phyloP scores from a whole-genome alignment of 768 basidiomycete genomes.

The Suillus subalutaceus region DNA sequence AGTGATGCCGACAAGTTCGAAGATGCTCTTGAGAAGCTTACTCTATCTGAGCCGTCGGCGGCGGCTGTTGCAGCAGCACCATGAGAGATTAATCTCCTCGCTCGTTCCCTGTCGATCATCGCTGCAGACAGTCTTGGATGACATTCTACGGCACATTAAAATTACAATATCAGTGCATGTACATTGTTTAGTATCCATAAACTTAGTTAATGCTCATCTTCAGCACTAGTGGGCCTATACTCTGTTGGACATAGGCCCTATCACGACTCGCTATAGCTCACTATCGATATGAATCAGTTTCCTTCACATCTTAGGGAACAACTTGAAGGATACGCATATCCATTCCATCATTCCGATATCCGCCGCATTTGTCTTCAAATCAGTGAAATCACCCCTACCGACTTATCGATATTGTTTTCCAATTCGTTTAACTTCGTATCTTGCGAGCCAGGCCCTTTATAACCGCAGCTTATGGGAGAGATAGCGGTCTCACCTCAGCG shows the following conservation, averaged over 20 bases:
- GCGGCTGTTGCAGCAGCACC: neutral
- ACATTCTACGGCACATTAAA: neutral
- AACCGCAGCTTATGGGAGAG: neutral
- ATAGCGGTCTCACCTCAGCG: neutral
- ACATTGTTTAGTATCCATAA: neutral
- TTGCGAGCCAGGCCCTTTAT: neutral
- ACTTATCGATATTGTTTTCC: neutral
- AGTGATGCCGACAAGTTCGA: slow-evolving; percentile 53
- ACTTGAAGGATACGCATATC: neutral
- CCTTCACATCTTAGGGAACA: neutral
- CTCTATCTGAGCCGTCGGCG: slow-evolving; percentile 11
- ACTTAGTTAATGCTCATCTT: too few species aligned
- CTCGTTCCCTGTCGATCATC: neutral
- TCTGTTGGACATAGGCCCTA: neutral
- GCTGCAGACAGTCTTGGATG: neutral
- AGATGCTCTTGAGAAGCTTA: slow-evolving; percentile 69
- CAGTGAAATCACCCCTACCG: too few species aligned
- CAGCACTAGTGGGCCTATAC: neutral
- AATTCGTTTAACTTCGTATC: neutral
- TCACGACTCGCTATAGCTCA: neutral
- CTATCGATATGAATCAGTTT: neutral
- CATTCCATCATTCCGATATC: neutral
- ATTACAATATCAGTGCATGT: neutral
- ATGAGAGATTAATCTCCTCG: neutral
- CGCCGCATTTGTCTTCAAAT: neutral